Evolutionary conservation across 2,329 filamentous ascomycete species (phyloP).

Genomic region (Nemania diffusa): DNA sequence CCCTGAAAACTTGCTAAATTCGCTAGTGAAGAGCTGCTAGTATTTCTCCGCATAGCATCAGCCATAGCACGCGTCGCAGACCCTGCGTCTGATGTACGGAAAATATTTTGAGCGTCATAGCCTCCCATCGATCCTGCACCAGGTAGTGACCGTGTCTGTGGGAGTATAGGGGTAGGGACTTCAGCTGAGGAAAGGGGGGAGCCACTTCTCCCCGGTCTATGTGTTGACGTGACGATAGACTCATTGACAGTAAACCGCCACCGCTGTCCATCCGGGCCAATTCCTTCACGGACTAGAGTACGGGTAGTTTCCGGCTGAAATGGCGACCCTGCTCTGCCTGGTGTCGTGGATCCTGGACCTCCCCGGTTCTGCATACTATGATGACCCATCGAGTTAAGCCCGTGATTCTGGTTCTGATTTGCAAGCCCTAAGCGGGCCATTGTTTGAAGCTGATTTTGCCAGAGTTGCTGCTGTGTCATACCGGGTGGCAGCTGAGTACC

Average conservation of each 20-base stretch:
- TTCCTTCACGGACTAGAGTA: slow-evolving; percentile 60
- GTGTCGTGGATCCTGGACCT: slow-evolving; percentile 43
- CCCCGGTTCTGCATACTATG: slow-evolving; percentile 54
- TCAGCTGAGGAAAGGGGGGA: slow-evolving; percentile 42
- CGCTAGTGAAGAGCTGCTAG: slow-evolving; percentile 58
- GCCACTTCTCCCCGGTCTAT: slow-evolving; percentile 38
- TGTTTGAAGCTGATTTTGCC: slow-evolving; percentile 30
- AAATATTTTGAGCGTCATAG: slow-evolving; percentile 58
- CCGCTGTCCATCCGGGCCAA: slow-evolving; percentile 62
- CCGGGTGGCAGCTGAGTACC: slow-evolving; percentile 35
- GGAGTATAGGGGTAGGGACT: slow-evolving; percentile 28
- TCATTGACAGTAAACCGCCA: slow-evolving; percentile 65
- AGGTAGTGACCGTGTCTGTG: slow-evolving; percentile 43
- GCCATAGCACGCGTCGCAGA: slow-evolving; percentile 57
- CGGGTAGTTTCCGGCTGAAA: slow-evolving; percentile 52
- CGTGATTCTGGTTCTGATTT: slow-evolving; percentile 58
- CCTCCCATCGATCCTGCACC: slow-evolving; percentile 52
- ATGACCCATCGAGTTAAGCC: slow-evolving; percentile 51
- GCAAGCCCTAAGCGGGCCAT: slow-evolving; percentile 32
- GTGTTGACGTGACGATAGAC: slow-evolving; percentile 42
- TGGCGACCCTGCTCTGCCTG: slow-evolving; percentile 47
- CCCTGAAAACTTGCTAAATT: slow-evolving; percentile 50
- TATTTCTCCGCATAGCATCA: slow-evolving; percentile 62
- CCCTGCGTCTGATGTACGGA: slow-evolving; percentile 58
- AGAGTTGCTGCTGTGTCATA: slow-evolving; percentile 37